Evolutionary conservation across 352 stramenopile species (phyloP).

Genomic region (Phytopythium vexans): DNA sequence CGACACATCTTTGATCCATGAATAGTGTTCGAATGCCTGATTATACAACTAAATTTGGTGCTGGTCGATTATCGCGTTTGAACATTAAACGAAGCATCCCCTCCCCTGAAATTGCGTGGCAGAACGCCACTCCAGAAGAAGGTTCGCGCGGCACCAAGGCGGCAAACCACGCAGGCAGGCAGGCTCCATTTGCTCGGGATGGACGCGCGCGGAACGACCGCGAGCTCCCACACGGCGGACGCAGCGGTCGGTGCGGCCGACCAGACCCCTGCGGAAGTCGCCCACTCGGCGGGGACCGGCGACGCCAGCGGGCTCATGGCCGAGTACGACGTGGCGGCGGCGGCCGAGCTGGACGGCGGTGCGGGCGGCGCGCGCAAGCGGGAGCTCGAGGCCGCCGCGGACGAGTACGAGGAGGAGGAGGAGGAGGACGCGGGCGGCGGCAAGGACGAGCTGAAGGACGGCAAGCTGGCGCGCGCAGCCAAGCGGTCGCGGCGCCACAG

Average conservation of each 20-base stretch:
- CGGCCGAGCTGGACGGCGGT: slow-evolving; percentile 25
- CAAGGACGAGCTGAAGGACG: slow-evolving; percentile 21
- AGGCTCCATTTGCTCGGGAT: not conserved
- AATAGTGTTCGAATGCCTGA: too few species aligned
- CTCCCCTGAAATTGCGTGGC: slow-evolving; percentile 13
- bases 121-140: slow-evolving; percentile 4
- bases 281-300: slow-evolving; percentile 6
- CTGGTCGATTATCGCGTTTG: too few species aligned
- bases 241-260: not conserved
- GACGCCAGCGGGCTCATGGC: slow-evolving; percentile 31
- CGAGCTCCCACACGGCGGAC: not conserved
- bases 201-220: slow-evolving; percentile 3
- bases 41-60: too few species aligned
- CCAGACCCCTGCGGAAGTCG: slow-evolving; percentile 4
- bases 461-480: slow-evolving; percentile 22
- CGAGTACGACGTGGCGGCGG: slow-evolving; percentile 29
- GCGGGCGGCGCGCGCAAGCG: slow-evolving; percentile 33
- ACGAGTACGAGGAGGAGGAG: slow-evolving; percentile 43
- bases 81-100: slow-evolving; percentile 1
- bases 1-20: too few species aligned
- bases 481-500: slow-evolving; percentile 65
- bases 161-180: too few species aligned
- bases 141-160: not conserved
- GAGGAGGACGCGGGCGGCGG: slow-evolving; percentile 18
- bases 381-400: slow-evolving; percentile 28